A percentile compares a stretch with the other conserved stretches of the same genome.
These are phyloP conservation scores for Lagerstroemia speciosa DNA, from an alignment of 345 rosid genomes.

Conservation along the genomic window DNA sequence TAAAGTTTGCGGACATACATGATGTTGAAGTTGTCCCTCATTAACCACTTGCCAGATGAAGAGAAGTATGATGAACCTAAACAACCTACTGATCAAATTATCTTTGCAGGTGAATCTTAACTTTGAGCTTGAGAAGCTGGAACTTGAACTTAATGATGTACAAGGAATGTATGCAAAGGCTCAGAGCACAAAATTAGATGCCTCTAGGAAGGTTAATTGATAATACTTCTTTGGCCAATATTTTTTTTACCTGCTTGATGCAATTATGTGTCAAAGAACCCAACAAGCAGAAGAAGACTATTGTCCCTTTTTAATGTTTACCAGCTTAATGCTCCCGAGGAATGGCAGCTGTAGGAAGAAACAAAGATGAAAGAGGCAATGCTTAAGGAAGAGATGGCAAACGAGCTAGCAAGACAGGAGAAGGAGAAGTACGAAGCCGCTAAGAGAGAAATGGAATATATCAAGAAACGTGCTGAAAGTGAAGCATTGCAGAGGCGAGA, in stretches of 20 bases:
- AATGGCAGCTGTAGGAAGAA: conserved; percentile 44
- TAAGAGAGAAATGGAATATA: conserved; percentile 35
- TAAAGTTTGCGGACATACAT: neutral
- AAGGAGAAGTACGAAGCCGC: conserved; percentile 53
- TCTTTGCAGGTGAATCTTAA: conserved; percentile 32
- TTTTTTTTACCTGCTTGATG: neutral
- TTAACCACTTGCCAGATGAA: neutral
- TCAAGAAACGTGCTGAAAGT: conserved; percentile 33
- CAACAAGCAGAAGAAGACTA: neutral
- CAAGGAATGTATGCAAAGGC: conserved; percentile 67
- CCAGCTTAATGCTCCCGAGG: conserved; percentile 43
- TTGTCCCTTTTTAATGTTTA: conserved; percentile 1
- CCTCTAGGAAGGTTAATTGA: conserved; percentile 56
- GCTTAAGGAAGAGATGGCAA: conserved; percentile 43
- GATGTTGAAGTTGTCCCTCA: neutral
- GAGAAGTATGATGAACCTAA: neutral
- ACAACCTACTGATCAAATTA: neutral
- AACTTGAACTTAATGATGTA: conserved; percentile 64
- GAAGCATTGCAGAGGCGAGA: conserved; percentile 47
- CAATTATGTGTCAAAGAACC: neutral
- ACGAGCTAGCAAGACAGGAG: conserved; percentile 46
- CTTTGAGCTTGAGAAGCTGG: conserved; percentile 76
- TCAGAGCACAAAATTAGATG: conserved; percentile 62
- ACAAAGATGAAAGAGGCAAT: conserved; percentile 40
- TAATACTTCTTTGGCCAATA: neutral